Evolutionary conservation across 2,329 filamentous ascomycete genomes (phyloP).

Genomic region (Fusarium sp.): DNA sequence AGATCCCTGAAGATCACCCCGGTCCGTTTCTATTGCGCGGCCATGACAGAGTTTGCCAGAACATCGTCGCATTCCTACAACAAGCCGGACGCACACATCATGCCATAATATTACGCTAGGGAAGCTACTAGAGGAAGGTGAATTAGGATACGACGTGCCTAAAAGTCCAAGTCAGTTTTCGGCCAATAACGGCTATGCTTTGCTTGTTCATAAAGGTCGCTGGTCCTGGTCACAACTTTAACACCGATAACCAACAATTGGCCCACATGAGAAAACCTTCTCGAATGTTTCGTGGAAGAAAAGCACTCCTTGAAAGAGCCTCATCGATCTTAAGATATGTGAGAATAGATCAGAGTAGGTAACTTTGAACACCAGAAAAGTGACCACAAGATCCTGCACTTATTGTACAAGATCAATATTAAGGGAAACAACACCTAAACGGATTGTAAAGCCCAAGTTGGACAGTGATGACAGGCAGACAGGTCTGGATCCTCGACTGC

Average conservation of each 20-base stretch:
- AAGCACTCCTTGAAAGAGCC: background rate
- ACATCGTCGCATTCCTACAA: slow-evolving; percentile 13
- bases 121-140: slow-evolving; percentile 15
- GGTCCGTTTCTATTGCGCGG: background rate
- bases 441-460: slow-evolving; percentile 33
- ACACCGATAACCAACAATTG: background rate
- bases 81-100: slow-evolving; percentile 8
- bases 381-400: background rate
- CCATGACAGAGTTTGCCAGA: slow-evolving; percentile 10
- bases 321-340: background rate
- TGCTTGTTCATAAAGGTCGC: slow-evolving; percentile 23
- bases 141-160: background rate
- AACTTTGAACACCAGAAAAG: background rate
- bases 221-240: slow-evolving; percentile 9
- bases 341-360: background rate
- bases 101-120: slow-evolving; percentile 33
- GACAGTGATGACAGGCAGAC: slow-evolving; percentile 9
- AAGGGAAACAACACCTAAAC: slow-evolving; percentile 1
- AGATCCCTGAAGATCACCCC: background rate
- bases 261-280: slow-evolving; percentile 39
- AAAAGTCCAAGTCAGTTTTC: background rate
- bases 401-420: background rate
- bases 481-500: slow-evolving; percentile 10
- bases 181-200: slow-evolving; percentile 1
- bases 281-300: slow-evolving; percentile 10